A percentile compares a stretch with the other conserved stretches of the same genome.
These are phyloP conservation scores for Oidiodendron maius DNA, from an alignment of 495 filamentous ascomycete species.

Conservation along the genomic window DNA sequence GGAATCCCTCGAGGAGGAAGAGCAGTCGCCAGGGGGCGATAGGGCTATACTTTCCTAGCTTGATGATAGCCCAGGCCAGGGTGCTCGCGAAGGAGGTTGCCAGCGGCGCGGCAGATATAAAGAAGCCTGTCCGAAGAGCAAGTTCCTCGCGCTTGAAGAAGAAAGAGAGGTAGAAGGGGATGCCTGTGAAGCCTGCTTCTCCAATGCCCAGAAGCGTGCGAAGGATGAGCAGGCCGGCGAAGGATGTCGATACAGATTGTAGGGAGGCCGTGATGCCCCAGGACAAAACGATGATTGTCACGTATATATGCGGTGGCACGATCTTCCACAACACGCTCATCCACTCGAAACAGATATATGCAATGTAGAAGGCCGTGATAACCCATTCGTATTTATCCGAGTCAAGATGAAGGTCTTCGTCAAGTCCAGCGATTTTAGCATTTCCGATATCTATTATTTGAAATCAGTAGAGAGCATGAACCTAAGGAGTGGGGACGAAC, in stretches of 20 bases:
- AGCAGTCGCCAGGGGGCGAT: constrained; percentile 79
- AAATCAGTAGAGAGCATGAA: constrained; percentile 3
- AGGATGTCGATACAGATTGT: constrained; percentile 63
- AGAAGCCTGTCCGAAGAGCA: constrained; percentile 75
- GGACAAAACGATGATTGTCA: constrained; percentile 56
- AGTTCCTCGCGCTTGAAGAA: constrained; percentile 83
- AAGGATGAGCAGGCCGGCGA: constrained; percentile 62
- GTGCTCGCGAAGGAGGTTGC: constrained; percentile 81
- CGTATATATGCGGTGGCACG: constrained; percentile 54
- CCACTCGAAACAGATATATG: constrained; percentile 65
- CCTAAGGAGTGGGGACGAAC: constrained; percentile 35
- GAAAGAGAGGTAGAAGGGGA: constrained; percentile 76
- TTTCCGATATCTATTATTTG: constrained; percentile 63
- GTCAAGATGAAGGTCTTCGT: constrained; percentile 55
- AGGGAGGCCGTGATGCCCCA: constrained; percentile 68
- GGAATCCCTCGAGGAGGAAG: constrained; percentile 83
- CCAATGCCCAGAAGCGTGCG: constrained; percentile 64
- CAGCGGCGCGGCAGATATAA: constrained; percentile 74
- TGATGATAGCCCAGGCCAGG: constrained; percentile 76
- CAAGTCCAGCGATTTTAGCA: constrained; percentile 68
- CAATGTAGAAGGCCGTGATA: constrained; percentile 70
- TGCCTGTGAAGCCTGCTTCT: constrained; percentile 71
- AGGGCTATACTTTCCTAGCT: constrained; percentile 43
- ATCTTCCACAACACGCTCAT: constrained; percentile 71
- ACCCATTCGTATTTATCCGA: constrained; percentile 77